These are phyloP conservation scores for Jamesozyma lodderae DNA, from an alignment of 805 yeast genomes.

Conservation along the genomic window DNA sequence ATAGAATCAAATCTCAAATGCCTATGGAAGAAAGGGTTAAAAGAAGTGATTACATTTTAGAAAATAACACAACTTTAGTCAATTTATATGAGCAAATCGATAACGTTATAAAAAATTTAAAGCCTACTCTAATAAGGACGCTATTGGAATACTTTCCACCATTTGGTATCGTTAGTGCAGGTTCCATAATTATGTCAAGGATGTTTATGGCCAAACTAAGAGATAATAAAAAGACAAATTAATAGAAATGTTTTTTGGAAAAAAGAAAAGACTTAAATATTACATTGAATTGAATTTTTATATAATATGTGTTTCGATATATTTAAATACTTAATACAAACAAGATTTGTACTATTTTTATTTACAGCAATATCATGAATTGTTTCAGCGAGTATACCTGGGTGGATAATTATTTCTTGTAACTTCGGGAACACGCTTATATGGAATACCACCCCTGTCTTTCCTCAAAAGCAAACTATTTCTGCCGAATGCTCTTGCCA, in stretches of 20 bases:
- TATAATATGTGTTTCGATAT: too few relatives aligned
- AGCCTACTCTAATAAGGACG: slow-evolving; percentile 31
- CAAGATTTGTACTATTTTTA: too few relatives aligned
- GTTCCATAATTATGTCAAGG: slow-evolving; percentile 22
- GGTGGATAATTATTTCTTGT: slow-evolving; percentile 21
- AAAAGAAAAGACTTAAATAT: background rate
- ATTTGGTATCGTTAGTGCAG: slow-evolving; percentile 30
- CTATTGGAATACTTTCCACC: slow-evolving; percentile 36
- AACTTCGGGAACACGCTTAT: slow-evolving; percentile 28
- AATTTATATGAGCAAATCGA: slow-evolving; percentile 39
- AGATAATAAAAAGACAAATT: background rate
- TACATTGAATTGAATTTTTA: background rate
- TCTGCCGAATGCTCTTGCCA: slow-evolving; percentile 29
- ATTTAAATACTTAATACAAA: too few relatives aligned
- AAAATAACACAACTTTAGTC: slow-evolving; percentile 45
- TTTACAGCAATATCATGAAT: background rate
- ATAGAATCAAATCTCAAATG: slow-evolving; percentile 75
- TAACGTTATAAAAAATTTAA: slow-evolving; percentile 29
- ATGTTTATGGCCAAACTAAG: slow-evolving; percentile 8
- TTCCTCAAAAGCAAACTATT: slow-evolving; percentile 24
- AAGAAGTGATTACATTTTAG: slow-evolving; percentile 58
- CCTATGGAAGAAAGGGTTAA: slow-evolving; percentile 45
- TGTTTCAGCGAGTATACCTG: background rate
- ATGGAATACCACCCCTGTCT: slow-evolving; percentile 31
- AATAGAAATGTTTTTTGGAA: background rate